Base-by-base conservation (phyloP, 352 stramenopile species). In the Saprolegnia parasitica region DNA sequence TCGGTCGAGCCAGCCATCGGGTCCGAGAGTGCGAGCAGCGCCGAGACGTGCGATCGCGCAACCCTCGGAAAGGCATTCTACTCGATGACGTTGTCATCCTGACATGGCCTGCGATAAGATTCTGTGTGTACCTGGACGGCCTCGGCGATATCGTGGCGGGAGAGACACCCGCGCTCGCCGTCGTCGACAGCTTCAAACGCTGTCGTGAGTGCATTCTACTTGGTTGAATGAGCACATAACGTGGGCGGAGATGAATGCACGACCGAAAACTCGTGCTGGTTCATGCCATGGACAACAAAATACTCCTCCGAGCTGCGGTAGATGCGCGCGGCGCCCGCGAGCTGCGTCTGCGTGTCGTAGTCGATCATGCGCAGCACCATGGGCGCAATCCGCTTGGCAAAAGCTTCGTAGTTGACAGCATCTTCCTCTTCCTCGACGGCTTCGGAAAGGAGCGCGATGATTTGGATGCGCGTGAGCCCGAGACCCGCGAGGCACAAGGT, bases 201-300 rank as follows among this genome's bases (percentile, higher is more conserved):
- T 1, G 72, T 74, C 20, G 80, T 79, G 26, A 94, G 73, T 29
- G 81, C 58, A 40, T 67, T 67, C 58, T 67, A 67, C 20, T 20
- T 8, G 21, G 29, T 29, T 60, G 21, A 23, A 20, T 11, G 29
- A 37, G 21, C 24, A 29, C 24, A 16, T 15, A 16, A 60, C 18
- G 21, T 4, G 6, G 1, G 18, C 4, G 0, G 2, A 60, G 9
- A 23, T 18, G n/a, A n/a, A n/a, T n/a, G n/a, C n/a, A n/a, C 1
- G 57, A 83, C 81, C 76, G 90, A 83, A 67, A 92, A 90, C 40
- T 81, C 77, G 74, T 90, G 86, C 72, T 93, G 82, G 68, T 91
- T 91, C 68, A 91, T 75, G 54, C 89, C 82, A 18, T 91, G 74
- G 8, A 93, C 74, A 1, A 75, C 80, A 74, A 91, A 93, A 71